Conservation (phyloP, 2,329 filamentous ascomycete genomes). For the Trichoderma hamatum region DNA sequence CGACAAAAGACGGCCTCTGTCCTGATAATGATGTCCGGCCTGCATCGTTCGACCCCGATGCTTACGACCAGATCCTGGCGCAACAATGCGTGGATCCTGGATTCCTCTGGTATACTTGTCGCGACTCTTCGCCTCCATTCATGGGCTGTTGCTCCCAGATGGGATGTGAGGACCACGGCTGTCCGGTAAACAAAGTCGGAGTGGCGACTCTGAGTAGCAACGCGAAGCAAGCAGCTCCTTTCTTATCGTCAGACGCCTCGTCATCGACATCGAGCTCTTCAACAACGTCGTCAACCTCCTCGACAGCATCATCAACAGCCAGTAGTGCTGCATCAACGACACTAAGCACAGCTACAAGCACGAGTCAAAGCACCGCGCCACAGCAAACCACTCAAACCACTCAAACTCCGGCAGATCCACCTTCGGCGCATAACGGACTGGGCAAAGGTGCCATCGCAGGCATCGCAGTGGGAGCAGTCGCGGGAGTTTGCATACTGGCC, state of each 20-base stretch:
- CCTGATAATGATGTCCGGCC: constrained; percentile 35
- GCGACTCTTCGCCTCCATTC: constrained; percentile 37
- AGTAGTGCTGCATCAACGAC: neutral
- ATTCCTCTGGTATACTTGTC: constrained; percentile 43
- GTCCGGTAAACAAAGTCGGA: constrained; percentile 33
- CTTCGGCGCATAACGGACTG: neutral
- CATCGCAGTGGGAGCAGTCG: constrained; percentile 8
- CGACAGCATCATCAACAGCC: neutral
- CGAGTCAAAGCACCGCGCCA: neutral
- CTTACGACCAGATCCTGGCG: constrained; percentile 34
- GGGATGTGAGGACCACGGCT: constrained; percentile 32
- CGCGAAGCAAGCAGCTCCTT: constrained; percentile 10
- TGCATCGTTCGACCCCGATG: constrained; percentile 36
- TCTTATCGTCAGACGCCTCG: neutral
- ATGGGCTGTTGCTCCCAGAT: constrained; percentile 44
- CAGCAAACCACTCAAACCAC: constrained; percentile 5
- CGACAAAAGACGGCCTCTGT: constrained; percentile 38
- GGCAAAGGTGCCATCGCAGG: constrained; percentile 19
- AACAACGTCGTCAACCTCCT: neutral
- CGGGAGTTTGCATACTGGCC: neutral
- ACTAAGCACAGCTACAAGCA: neutral
- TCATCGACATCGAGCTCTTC: neutral
- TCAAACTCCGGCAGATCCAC: constrained; percentile 4
- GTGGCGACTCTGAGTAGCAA: constrained; percentile 34
- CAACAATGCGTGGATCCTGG: constrained; percentile 39